Conservation (phyloP, 768 basidiomycete species). For the Rhodotorula diobovata region DNA sequence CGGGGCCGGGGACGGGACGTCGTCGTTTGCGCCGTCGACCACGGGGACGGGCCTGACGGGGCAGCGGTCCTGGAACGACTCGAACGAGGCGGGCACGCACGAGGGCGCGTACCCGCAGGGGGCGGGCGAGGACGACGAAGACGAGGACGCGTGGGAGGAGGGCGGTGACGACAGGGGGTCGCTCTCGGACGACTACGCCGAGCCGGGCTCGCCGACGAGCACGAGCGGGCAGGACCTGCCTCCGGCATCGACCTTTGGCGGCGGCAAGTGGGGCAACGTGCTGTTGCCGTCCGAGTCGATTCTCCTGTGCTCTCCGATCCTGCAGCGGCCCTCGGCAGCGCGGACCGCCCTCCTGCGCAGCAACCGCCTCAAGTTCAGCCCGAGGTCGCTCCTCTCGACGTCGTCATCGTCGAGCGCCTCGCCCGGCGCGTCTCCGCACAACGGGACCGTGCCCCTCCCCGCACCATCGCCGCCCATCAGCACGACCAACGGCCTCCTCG, state of each 20-base stretch:
- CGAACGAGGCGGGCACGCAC: neutral
- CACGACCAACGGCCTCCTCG: neutral
- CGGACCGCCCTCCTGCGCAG: conserved; percentile 17
- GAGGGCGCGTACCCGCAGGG: neutral
- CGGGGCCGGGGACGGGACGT: conserved; percentile 8
- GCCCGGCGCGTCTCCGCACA: neutral
- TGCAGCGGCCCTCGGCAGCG: conserved; percentile 21
- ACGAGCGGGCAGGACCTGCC: conserved; percentile 19
- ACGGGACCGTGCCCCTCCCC: neutral
- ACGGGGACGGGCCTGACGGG: neutral
- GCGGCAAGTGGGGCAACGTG: conserved; percentile 18
- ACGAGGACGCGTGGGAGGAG: neutral
- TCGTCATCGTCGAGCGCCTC: conserved; percentile 1
- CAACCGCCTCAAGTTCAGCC: conserved; percentile 20
- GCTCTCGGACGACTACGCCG: conserved; percentile 9
- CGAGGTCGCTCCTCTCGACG: conserved; percentile 17
- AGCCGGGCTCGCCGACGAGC: conserved; percentile 9
- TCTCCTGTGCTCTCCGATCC: conserved; percentile 26
- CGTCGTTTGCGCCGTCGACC: neutral
- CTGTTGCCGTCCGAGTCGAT: conserved; percentile 37
- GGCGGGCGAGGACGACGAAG: neutral
- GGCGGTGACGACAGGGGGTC: neutral
- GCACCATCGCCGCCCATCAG: neutral
- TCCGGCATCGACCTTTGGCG: neutral
- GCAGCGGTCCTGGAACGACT: neutral